phyloP scores from a whole-genome alignment of 192 early-diverging fungal genomes.

The Backusella australiensis region DNA sequence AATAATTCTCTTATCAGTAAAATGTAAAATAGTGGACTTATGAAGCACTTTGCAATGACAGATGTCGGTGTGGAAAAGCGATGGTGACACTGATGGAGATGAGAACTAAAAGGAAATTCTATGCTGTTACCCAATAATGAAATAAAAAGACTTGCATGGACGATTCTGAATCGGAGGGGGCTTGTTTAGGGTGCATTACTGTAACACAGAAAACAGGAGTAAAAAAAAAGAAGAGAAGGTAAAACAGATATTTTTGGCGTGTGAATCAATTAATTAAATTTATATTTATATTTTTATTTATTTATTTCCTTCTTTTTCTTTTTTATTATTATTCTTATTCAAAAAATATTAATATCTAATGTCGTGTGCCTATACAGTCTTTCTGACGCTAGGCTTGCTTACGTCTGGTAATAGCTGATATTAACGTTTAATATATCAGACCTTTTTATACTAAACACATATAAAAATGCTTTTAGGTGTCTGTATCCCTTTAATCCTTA shows the following conservation, averaged over 20 bases:
- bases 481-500: conserved; percentile 28
- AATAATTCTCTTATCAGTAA: not conserved
- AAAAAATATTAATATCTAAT: conserved; percentile 12
- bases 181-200: not conserved
- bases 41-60: not conserved
- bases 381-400: conserved; percentile 14
- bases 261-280: not conserved
- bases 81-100: not conserved
- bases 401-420: conserved; percentile 8
- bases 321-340: not conserved
- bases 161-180: not conserved
- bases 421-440: not conserved
- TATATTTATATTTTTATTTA: not conserved
- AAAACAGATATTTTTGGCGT: not conserved
- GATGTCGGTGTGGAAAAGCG: not conserved
- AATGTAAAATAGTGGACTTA: not conserved
- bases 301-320: not conserved
- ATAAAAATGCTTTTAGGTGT: conserved; percentile 10
- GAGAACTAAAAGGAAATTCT: not conserved
- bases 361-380: conserved; percentile 5
- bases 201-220: not conserved
- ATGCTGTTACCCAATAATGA: not conserved
- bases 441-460: not conserved
- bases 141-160: not conserved
- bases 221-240: not conserved